A percentile compares a stretch with the other conserved stretches of the same genome.
Conservation (phyloP, 2,329 filamentous ascomycete species). For the Trichoderma hamatum region DNA sequence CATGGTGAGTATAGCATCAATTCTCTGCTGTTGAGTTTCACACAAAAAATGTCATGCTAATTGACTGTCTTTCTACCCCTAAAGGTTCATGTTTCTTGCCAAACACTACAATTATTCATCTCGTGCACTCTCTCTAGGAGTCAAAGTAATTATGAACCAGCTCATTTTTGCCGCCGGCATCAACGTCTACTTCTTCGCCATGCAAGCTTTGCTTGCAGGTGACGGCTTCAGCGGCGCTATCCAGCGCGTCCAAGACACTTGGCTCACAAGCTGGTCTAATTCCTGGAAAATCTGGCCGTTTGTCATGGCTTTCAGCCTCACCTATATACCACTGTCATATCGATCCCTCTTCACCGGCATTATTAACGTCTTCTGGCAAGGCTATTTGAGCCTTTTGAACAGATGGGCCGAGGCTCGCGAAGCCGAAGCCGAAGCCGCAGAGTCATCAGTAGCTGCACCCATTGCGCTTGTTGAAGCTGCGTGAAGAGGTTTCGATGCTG, state of each 20-base stretch:
- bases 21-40: background rate
- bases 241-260: conserved; percentile 72
- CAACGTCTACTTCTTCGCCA: conserved; percentile 80
- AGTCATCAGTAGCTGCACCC: background rate
- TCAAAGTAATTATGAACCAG: conserved; percentile 83
- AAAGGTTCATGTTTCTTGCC: conserved; percentile 78
- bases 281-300: conserved; percentile 87
- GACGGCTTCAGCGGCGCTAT: conserved; percentile 65
- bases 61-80: background rate
- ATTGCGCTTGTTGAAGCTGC: background rate
- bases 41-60: background rate
- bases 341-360: conserved; percentile 77
- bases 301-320: conserved; percentile 83
- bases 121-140: conserved; percentile 67
- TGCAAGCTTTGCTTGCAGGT: conserved; percentile 75
- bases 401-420: conserved; percentile 62
- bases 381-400: conserved; percentile 82
- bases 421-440: conserved; percentile 13
- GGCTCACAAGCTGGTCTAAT: conserved; percentile 76
- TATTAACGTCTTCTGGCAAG: conserved; percentile 89
- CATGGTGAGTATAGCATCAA: conserved; percentile 63
- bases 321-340: conserved; percentile 79
- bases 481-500: background rate
- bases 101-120: conserved; percentile 83
- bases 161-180: conserved; percentile 79